Base-by-base conservation (phyloP, 2,329 filamentous ascomycete genomes). In the Colletotrichum echinochloae region DNA sequence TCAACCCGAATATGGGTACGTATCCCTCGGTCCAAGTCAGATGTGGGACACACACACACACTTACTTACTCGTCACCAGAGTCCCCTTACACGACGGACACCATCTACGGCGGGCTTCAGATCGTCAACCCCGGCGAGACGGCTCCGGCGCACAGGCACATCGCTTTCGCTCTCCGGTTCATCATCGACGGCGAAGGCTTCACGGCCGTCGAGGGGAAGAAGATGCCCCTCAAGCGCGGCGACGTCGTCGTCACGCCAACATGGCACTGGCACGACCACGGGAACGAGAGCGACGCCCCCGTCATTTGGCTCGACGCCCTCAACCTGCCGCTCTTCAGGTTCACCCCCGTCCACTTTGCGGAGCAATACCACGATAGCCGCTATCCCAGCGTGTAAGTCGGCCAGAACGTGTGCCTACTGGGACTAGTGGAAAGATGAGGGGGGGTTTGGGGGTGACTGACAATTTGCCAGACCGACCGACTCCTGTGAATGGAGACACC, bases 191-290 rank as follows among this genome's bases (percentile, higher is more conserved):
- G 87, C 1, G 77, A 82, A 16, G 87, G 87, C 1, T 90, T 89
- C 74, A 89, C 88, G 0, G 86, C 87, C 0, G 85, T 89, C 0
- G 85, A 88, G 60, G 87, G 88, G 6, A 78, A 81, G 51, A 83
- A 86, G 64, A 85, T 90, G 72, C 77, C 79, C 2, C 85, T 90
- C 76, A 74, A 80, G 26, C 80, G 83, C 2, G 87, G 87, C 11
- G 87, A 89, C 72, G 85, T 89, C 1, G 86, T 89, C 18, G 77
- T 89, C 0, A 90, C 88, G 0, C 88, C 87, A 0, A 84, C 82
- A 0, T 89, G 87, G 87, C 85, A 88, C 74, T 89, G 85, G 82
- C 87, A 89, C 70, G 88, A 89, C 70, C 87, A 90, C 66, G 88
- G 88, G 3, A 89, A 89, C 57, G 86, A 89, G 66, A 84, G 86